Percentiles rank a stretch among this genome's conserved stretches.
Evolutionary conservation across 2,329 filamentous ascomycete genomes (phyloP).

Genomic region (Pochonia chlamydosporia): DNA sequence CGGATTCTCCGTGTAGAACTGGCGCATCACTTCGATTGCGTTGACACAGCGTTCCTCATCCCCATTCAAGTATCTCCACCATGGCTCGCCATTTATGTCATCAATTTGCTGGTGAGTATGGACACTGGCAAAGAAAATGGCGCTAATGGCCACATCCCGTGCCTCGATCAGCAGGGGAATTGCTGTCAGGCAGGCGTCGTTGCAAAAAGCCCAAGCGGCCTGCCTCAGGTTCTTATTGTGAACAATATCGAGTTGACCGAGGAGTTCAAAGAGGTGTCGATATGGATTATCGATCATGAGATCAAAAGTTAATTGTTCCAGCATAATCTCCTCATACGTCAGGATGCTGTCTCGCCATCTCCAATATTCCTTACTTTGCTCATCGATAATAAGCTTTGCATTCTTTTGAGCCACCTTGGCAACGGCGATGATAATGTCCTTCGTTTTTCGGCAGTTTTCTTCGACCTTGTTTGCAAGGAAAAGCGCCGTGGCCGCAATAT

Average conservation of each 20-base stretch:
- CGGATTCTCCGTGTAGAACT: slow-evolving; percentile 61
- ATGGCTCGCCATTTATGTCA: slow-evolving; percentile 68
- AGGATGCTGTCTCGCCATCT: slow-evolving; percentile 93
- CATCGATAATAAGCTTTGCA: slow-evolving; percentile 80
- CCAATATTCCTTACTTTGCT: slow-evolving; percentile 98
- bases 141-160: slow-evolving; percentile 74
- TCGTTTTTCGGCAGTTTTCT: slow-evolving; percentile 93
- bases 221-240: slow-evolving; percentile 80
- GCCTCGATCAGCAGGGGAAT: slow-evolving; percentile 77
- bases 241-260: slow-evolving; percentile 66
- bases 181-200: slow-evolving; percentile 79
- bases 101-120: slow-evolving; percentile 71
- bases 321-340: slow-evolving; percentile 84
- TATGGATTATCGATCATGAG: slow-evolving; percentile 87
- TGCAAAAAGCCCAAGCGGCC: slow-evolving; percentile 88
- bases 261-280: slow-evolving; percentile 73
- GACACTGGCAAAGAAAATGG: slow-evolving; percentile 80
- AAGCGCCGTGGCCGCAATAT: slow-evolving; percentile 81
- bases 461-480: slow-evolving; percentile 97
- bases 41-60: slow-evolving; percentile 62
- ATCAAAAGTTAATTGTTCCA: slow-evolving; percentile 91
- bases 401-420: slow-evolving; percentile 96
- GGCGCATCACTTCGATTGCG: slow-evolving; percentile 71
- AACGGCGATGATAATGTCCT: slow-evolving; percentile 87
- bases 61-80: slow-evolving; percentile 80